Percentiles rank a stretch among this genome's conserved stretches.
Conservation (phyloP, 2,329 filamentous ascomycete genomes). For the Talaromyces sp. region DNA sequence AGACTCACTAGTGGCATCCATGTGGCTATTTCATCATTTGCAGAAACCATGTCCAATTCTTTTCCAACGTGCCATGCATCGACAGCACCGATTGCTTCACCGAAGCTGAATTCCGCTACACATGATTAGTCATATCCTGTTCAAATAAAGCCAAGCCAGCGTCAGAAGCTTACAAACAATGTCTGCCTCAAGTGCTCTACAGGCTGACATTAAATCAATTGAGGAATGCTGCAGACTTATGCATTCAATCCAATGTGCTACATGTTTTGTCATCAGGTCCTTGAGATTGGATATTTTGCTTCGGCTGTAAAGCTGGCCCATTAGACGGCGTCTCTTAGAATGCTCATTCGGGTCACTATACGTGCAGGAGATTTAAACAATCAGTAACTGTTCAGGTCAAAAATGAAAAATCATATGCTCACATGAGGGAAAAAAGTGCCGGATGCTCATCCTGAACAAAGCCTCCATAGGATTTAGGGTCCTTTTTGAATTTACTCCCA, state of each 20-base stretch:
- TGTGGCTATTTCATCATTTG: constrained; percentile 1
- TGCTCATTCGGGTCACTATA: constrained; percentile 2
- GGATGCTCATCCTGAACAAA: constrained; percentile 8
- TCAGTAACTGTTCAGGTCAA: neutral
- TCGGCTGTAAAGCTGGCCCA: constrained; percentile 5
- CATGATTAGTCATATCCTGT: too few species aligned
- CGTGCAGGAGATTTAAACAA: neutral
- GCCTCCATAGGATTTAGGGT: neutral
- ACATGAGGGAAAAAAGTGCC: constrained; percentile 10
- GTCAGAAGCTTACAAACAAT: constrained; percentile 5
- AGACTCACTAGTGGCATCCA: constrained; percentile 9
- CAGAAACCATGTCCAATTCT: neutral
- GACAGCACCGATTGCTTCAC: neutral
- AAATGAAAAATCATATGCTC: neutral
- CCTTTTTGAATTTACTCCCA: constrained; percentile 4
- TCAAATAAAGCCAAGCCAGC: neutral
- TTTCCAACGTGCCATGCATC: neutral
- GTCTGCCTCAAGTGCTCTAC: constrained; percentile 4
- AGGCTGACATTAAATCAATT: constrained; percentile 2
- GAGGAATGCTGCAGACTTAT: neutral
- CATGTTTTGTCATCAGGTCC: neutral
- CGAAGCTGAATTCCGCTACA: neutral
- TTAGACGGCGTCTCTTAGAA: constrained; percentile 5
- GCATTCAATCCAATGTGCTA: neutral
- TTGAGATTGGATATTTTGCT: neutral